phyloP scores from a whole-genome alignment of 106 monocot genomes.

The Cymbidium sinense region DNA sequence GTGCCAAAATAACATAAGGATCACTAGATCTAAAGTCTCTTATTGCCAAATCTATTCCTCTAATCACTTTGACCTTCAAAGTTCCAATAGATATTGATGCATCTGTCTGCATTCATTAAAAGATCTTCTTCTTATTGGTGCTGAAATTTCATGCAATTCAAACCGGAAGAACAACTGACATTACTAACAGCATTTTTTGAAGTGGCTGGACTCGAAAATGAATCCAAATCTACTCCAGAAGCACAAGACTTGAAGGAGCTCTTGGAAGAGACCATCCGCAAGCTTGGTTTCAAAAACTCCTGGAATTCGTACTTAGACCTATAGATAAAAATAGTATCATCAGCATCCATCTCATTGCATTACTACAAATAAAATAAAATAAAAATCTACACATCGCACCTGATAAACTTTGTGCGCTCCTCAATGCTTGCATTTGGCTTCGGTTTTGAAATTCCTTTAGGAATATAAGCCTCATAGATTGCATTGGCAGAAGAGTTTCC shows the following conservation, averaged over 20 bases:
- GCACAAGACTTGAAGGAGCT: conserved; percentile 37
- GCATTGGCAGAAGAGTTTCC: conserved; percentile 74
- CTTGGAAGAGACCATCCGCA: conserved; percentile 66
- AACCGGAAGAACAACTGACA: background rate
- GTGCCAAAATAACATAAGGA: conserved; percentile 58
- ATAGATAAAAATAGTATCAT: background rate
- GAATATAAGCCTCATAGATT: conserved; percentile 81
- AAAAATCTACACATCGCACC: conserved; percentile 27
- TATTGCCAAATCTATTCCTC: conserved; percentile 49
- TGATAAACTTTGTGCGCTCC: conserved; percentile 54
- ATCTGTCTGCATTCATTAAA: conserved; percentile 20
- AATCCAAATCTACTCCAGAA: conserved; percentile 30
- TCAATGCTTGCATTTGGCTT: conserved; percentile 42
- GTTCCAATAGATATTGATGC: conserved; percentile 39
- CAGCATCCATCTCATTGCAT: background rate
- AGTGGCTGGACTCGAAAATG: conserved; percentile 17
- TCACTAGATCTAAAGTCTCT: conserved; percentile 60
- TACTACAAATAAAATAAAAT: background rate
- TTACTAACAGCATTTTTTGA: conserved; percentile 40
- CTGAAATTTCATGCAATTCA: background rate
- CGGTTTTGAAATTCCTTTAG: conserved; percentile 45
- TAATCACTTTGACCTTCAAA: conserved; percentile 56
- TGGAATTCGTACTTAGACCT: conserved; percentile 89
- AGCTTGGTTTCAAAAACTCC: conserved; percentile 87
- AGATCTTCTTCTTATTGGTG: background rate